These are phyloP conservation scores for Plectosphaerella sp. DNA, from an alignment of 2,329 filamentous ascomycete genomes.

Conservation along the genomic window DNA sequence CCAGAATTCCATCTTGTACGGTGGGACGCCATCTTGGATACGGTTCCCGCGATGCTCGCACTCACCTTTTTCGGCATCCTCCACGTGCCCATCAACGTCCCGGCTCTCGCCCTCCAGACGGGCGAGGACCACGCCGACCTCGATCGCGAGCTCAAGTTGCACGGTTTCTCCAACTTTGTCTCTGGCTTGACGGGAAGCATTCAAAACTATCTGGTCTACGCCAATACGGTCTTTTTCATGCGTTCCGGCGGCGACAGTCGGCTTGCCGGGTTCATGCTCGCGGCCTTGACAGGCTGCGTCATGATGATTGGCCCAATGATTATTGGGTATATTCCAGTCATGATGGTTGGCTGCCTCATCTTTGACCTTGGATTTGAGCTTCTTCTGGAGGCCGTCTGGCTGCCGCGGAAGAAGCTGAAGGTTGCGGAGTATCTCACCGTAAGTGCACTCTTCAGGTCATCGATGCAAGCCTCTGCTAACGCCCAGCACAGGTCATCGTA, in stretches of 20 bases:
- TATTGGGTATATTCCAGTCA: slow-evolving; percentile 92
- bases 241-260: slow-evolving; percentile 84
- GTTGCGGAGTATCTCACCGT: slow-evolving; percentile 83
- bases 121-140: slow-evolving; percentile 91
- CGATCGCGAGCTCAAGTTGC: slow-evolving; percentile 85
- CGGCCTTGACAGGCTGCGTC: slow-evolving; percentile 71
- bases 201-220: slow-evolving; percentile 95
- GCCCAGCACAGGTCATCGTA: slow-evolving; percentile 55
- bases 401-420: slow-evolving; percentile 85
- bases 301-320: slow-evolving; percentile 82
- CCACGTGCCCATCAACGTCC: slow-evolving; percentile 97
- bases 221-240: slow-evolving; percentile 96
- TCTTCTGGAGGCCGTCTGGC: slow-evolving; percentile 80
- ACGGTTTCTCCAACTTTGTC: slow-evolving; percentile 87
- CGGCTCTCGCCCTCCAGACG: slow-evolving; percentile 82
- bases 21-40: slow-evolving; percentile 78
- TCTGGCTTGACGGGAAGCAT: slow-evolving; percentile 87
- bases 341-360: slow-evolving; percentile 94
- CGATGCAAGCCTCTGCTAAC: slow-evolving; percentile 15
- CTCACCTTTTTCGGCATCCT: slow-evolving; percentile 96
- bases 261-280: slow-evolving; percentile 80
- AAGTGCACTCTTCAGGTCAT: slow-evolving; percentile 18
- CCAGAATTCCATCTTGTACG: slow-evolving; percentile 76
- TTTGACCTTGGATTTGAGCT: slow-evolving; percentile 93
- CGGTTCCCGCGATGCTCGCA: slow-evolving; percentile 91